Evolutionary conservation across 164 flowering plant species (phyloP).

Genomic region (Vitis rotundifolia): DNA sequence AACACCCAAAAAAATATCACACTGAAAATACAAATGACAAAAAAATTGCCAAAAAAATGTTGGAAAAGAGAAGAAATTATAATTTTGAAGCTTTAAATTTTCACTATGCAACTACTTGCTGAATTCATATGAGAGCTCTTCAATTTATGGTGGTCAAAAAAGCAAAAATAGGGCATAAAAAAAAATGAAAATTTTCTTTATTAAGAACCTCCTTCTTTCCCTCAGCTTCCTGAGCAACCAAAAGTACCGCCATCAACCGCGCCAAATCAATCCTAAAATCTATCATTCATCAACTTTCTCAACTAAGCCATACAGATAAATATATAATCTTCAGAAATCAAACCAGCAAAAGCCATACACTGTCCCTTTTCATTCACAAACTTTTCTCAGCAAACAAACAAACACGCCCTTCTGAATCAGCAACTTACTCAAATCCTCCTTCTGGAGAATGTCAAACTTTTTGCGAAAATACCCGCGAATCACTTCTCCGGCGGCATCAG

Average conservation of each 20-base stretch:
- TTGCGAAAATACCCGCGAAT: slow-evolving; percentile 79
- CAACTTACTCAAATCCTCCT: slow-evolving; percentile 82
- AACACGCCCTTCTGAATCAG: neutral
- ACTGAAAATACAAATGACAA: neutral
- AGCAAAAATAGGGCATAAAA: too few relatives aligned
- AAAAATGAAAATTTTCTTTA: too few relatives aligned
- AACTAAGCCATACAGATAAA: too few relatives aligned
- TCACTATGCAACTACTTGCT: too few relatives aligned
- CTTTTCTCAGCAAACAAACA: neutral
- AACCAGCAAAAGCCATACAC: neutral
- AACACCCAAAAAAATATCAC: neutral
- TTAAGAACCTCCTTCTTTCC: too few relatives aligned
- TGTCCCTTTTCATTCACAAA: neutral
- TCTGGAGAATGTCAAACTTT: slow-evolving; percentile 78
- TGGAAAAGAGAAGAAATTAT: too few relatives aligned
- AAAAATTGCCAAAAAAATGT: neutral
- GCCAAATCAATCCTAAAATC: neutral
- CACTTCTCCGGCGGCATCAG: slow-evolving; percentile 91
- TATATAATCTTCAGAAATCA: too few relatives aligned
- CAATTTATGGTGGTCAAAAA: too few relatives aligned
- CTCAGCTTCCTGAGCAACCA: too few relatives aligned
- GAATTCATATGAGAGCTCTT: too few relatives aligned
- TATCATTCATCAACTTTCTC: too few relatives aligned
- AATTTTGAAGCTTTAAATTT: too few relatives aligned
- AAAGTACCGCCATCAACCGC: neutral